Conservation (phyloP, 1,284 basidiomycete genomes). For the Sporisorium reilianum region DNA sequence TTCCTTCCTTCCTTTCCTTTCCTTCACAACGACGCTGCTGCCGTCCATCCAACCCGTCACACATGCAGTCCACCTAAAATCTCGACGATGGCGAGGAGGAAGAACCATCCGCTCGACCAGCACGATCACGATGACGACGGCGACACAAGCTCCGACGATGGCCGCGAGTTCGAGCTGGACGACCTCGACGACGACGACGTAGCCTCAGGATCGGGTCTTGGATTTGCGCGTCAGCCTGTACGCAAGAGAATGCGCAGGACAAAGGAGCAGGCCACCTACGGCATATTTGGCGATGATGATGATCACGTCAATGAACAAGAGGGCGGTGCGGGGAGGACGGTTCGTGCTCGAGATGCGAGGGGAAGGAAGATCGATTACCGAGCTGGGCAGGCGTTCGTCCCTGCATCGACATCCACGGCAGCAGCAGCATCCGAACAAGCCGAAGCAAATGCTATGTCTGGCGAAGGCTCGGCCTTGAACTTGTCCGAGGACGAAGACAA, state of each 20-base stretch:
- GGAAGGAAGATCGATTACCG: constrained; percentile 36
- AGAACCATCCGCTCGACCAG: constrained; percentile 23
- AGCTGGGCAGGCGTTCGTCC: constrained; percentile 40
- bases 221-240: constrained; percentile 9
- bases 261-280: constrained; percentile 74
- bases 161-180: constrained; percentile 68
- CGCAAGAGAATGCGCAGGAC: constrained; percentile 34
- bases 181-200: constrained; percentile 40
- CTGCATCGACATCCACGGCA: constrained; percentile 11
- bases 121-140: constrained; percentile 65
- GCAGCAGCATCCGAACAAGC: not conserved
- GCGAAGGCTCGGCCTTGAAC: not conserved
- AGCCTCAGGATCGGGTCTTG: not conserved
- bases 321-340: constrained; percentile 21
- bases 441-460: not conserved
- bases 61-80: not conserved
- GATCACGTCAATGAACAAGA: constrained; percentile 22
- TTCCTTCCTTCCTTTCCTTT: not conserved
- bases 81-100: constrained; percentile 60
- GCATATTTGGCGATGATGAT: constrained; percentile 81
- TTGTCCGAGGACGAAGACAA: not conserved
- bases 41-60: not conserved
- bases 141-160: constrained; percentile 70
- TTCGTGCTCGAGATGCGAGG: constrained; percentile 19
- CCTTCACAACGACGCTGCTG: not conserved